phyloP scores from a whole-genome alignment of 129 eudicot genomes.

The Centella asiatica region DNA sequence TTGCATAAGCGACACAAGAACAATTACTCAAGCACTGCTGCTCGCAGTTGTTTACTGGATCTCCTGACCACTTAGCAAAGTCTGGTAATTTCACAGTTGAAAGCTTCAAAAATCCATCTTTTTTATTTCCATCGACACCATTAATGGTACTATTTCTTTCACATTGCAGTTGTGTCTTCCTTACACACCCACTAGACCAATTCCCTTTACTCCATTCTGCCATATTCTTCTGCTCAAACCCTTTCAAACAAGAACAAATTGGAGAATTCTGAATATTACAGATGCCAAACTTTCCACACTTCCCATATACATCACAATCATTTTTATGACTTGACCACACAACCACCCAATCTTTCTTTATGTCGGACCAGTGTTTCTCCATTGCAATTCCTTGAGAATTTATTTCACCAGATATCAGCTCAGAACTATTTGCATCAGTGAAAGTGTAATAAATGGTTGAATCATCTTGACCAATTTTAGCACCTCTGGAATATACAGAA shows the following conservation, averaged over 20 bases:
- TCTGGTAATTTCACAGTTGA: constrained; percentile 51
- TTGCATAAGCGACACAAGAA: constrained; percentile 52
- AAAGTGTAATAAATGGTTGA: background rate
- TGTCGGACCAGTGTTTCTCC: constrained; percentile 5
- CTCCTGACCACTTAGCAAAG: constrained; percentile 26
- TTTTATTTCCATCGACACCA: constrained; percentile 15
- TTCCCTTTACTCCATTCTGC: constrained; percentile 32
- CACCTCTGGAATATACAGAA: constrained; percentile 16
- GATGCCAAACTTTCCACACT: constrained; percentile 48
- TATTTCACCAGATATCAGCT: background rate
- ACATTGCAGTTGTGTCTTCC: constrained; percentile 39
- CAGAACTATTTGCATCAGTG: background rate
- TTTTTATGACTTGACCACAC: background rate
- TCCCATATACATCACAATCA: constrained; percentile 29
- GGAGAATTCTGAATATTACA: constrained; percentile 20
- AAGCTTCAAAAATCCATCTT: constrained; percentile 35
- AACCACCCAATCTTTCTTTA: constrained; percentile 15
- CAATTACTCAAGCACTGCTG: constrained; percentile 45
- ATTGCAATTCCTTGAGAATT: constrained; percentile 3
- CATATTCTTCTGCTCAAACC: constrained; percentile 30
- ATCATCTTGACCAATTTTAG: constrained; percentile 7
- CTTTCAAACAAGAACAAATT: constrained; percentile 48
- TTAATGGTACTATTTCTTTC: constrained; percentile 17
- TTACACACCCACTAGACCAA: constrained; percentile 49
- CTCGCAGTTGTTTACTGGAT: constrained; percentile 19